phyloP scores from a whole-genome alignment of 257 asterid genomes.

The Sherardia arvensis region DNA sequence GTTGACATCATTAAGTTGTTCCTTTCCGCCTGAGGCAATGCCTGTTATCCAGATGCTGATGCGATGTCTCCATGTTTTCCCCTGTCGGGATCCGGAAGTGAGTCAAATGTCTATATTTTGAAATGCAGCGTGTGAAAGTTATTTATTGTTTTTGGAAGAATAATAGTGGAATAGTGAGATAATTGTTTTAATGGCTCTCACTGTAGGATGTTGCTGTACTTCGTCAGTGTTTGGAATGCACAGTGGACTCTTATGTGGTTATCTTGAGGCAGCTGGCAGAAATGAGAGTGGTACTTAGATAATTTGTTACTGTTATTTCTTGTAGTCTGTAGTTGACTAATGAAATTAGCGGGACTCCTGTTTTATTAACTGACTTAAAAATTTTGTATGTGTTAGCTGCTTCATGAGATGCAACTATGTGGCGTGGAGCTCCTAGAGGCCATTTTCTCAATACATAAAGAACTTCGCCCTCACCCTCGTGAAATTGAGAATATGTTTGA shows the following conservation, averaged over 20 bases:
- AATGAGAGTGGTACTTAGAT: slow-evolving; percentile 48
- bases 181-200: not conserved
- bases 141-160: not conserved
- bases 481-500: slow-evolving; percentile 58
- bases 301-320: not conserved
- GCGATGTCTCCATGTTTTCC: slow-evolving; percentile 47
- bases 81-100: slow-evolving; percentile 64
- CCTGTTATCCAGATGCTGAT: slow-evolving; percentile 56
- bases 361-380: slow-evolving; percentile 20
- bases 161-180: not conserved
- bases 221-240: slow-evolving; percentile 42
- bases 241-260: slow-evolving; percentile 64
- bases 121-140: slow-evolving; percentile 20
- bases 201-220: slow-evolving; percentile 52
- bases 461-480: slow-evolving; percentile 39
- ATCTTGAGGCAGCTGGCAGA: slow-evolving; percentile 62
- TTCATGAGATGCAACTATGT: slow-evolving; percentile 62
- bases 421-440: slow-evolving; percentile 59
- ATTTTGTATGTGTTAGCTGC: slow-evolving; percentile 28
- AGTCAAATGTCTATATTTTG: slow-evolving; percentile 23
- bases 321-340: slow-evolving; percentile 11
- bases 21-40: slow-evolving; percentile 59
- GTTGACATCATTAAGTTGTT: slow-evolving; percentile 64
- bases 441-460: slow-evolving; percentile 41
- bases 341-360: not conserved